Conservation (phyloP, 2,329 filamentous ascomycete genomes). For the Venturia aucupariae region DNA sequence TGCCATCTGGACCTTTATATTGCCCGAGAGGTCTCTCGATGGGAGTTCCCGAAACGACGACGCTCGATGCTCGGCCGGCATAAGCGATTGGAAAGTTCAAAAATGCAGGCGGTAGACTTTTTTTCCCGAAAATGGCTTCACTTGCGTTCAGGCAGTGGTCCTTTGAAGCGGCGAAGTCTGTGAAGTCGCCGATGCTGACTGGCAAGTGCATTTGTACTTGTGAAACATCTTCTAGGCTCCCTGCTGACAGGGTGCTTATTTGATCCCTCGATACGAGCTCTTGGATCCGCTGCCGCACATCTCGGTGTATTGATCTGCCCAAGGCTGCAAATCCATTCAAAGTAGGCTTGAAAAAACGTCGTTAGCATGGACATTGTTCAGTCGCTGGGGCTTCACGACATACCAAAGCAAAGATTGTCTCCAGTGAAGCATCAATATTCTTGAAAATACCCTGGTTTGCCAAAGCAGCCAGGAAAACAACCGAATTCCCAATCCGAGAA, state of each 20-base stretch:
- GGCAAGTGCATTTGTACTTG: constrained; percentile 41
- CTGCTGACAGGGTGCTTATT: background rate
- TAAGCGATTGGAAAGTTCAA: constrained; percentile 45
- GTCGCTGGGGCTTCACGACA: background rate
- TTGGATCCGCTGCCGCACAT: constrained; percentile 36
- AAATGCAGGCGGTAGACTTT: constrained; percentile 36
- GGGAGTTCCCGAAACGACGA: constrained; percentile 41
- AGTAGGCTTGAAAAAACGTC: constrained; percentile 20
- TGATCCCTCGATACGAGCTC: constrained; percentile 19
- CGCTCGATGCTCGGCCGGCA: constrained; percentile 44
- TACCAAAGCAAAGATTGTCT: constrained; percentile 24
- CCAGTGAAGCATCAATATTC: constrained; percentile 18
- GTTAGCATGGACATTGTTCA: too few species aligned
- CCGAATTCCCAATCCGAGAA: constrained; percentile 42
- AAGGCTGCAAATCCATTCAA: constrained; percentile 45
- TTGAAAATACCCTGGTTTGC: constrained; percentile 21
- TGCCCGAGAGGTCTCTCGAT: constrained; percentile 41
- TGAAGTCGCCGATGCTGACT: constrained; percentile 46
- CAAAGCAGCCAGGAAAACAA: constrained; percentile 44
- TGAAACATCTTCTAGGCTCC: background rate
- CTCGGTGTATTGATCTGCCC: constrained; percentile 28
- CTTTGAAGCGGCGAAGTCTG: constrained; percentile 47
- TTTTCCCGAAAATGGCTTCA: constrained; percentile 31
- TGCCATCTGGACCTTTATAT: constrained; percentile 25
- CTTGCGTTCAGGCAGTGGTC: constrained; percentile 46